Evolutionary conservation across 2,329 filamentous ascomycete species (phyloP).

Genomic region (Diaporthe ilicicola): DNA sequence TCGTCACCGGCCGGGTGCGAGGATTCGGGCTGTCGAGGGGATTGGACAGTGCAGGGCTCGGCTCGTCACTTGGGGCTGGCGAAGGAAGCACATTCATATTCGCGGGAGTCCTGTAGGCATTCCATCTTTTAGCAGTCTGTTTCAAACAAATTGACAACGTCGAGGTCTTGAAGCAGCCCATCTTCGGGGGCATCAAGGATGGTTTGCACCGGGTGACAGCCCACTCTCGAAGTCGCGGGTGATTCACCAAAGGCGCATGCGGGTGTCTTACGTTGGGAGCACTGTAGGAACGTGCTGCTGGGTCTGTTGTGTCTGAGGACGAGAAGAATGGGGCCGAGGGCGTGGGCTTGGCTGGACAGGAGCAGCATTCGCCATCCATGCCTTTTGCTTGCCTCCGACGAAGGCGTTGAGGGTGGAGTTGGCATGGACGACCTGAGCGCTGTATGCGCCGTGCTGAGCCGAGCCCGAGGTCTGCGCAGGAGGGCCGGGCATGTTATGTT

Average conservation of each 20-base stretch:
- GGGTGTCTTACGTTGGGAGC: constrained; percentile 13
- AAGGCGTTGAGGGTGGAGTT: constrained; percentile 44
- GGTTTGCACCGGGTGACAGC: background rate
- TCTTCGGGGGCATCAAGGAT: background rate
- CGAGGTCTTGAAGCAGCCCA: background rate
- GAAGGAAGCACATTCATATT: constrained; percentile 60
- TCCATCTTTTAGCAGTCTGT: constrained; percentile 6
- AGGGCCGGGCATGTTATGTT: constrained; percentile 31
- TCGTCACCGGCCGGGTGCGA: constrained; percentile 37
- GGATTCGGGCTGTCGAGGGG: constrained; percentile 46
- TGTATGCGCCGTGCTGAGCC: constrained; percentile 20
- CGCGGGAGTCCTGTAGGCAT: constrained; percentile 32
- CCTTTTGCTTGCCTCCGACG: constrained; percentile 39
- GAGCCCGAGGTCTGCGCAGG: constrained; percentile 11
- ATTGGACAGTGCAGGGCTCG: constrained; percentile 54
- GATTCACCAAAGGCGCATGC: background rate
- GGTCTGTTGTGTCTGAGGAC: background rate
- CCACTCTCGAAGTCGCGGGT: background rate
- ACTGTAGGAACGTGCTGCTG: background rate
- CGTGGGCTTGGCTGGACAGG: constrained; percentile 32
- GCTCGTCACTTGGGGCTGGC: constrained; percentile 69
- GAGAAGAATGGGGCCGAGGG: constrained; percentile 10
- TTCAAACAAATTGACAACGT: background rate
- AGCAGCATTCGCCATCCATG: constrained; percentile 40
- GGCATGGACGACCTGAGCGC: constrained; percentile 37